A percentile compares a stretch with the other conserved stretches of the same genome.
Evolutionary conservation across 1,139 yeast genomes (phyloP).

Genomic region (Magnusiomyces suaveolens): DNA sequence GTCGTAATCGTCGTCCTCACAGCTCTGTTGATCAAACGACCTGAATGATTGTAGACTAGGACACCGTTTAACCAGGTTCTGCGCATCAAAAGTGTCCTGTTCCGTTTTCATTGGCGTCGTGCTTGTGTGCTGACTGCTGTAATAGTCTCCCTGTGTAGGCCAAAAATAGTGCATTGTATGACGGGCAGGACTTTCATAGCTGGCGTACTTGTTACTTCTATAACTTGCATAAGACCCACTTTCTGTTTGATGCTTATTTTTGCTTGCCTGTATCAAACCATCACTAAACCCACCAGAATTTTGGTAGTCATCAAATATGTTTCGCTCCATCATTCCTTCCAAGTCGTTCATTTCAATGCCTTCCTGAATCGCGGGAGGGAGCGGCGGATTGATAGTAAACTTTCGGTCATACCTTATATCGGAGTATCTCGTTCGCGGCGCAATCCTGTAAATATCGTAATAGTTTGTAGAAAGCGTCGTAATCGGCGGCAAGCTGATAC

Average conservation of each 20-base stretch:
- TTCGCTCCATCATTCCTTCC: not conserved
- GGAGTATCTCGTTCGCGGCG: not conserved
- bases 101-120: not conserved
- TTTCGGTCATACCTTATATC: not conserved
- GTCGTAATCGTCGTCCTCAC: not conserved
- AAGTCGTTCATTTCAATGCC: not conserved
- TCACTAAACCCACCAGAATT: not conserved
- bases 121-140: not conserved
- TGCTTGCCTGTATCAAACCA: not conserved
- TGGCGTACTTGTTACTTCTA: too few species aligned
- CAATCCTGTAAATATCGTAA: too few species aligned
- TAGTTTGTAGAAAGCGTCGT: not conserved
- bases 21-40: not conserved
- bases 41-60: not conserved
- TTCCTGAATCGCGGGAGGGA: not conserved
- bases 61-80: not conserved
- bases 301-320: not conserved
- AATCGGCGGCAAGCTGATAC: not conserved
- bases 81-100: not conserved
- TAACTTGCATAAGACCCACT: not conserved
- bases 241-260: not conserved
- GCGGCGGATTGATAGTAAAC: not conserved
- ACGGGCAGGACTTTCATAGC: too few species aligned
- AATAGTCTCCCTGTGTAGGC: not conserved
- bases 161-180: not conserved